phyloP scores from a whole-genome alignment of 768 basidiomycete species.

The Collybia sordida region DNA sequence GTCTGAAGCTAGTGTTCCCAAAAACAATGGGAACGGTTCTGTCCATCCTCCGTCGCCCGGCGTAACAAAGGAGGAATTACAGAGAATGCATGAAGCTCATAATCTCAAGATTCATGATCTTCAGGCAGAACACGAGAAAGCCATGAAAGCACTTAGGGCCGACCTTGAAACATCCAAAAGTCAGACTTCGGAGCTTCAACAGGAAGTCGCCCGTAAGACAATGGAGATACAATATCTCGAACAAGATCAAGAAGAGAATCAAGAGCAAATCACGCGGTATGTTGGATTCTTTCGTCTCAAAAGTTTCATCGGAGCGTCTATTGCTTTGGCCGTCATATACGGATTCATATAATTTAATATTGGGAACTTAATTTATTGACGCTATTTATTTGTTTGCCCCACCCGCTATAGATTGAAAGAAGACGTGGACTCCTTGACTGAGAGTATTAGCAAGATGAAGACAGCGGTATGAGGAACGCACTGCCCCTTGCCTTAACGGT shows the following conservation, averaged over 20 bases:
- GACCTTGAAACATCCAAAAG: conserved; percentile 54
- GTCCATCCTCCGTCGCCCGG: conserved; percentile 40
- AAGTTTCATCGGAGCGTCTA: conserved; percentile 49
- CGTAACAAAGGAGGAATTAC: conserved; percentile 76
- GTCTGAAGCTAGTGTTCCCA: conserved; percentile 48
- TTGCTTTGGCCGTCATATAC: conserved; percentile 56
- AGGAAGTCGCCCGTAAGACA: conserved; percentile 63
- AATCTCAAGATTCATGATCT: conserved; percentile 78
- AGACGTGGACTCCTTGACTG: conserved; percentile 52
- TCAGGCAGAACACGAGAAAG: conserved; percentile 64
- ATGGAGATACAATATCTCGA: conserved; percentile 85
- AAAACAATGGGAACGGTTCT: conserved; percentile 51
- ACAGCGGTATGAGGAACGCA: conserved; percentile 18
- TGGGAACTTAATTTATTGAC: conserved; percentile 38
- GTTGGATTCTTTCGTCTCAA: conserved; percentile 61
- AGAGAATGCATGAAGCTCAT: conserved; percentile 80
- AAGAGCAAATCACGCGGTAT: conserved; percentile 79
- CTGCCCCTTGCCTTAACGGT: conserved; percentile 1
- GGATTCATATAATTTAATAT: conserved; percentile 43
- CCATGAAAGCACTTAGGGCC: conserved; percentile 47
- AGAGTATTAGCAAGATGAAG: conserved; percentile 37
- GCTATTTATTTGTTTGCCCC: conserved; percentile 17
- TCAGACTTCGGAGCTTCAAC: conserved; percentile 54
- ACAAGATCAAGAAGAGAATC: conserved; percentile 74
- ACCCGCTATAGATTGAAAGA: conserved; percentile 60